Evolutionary conservation across 2,329 filamentous ascomycete species (phyloP), one percentile per base, ranked within the genome.

Genomic region (Fusarium sp.): DNA sequence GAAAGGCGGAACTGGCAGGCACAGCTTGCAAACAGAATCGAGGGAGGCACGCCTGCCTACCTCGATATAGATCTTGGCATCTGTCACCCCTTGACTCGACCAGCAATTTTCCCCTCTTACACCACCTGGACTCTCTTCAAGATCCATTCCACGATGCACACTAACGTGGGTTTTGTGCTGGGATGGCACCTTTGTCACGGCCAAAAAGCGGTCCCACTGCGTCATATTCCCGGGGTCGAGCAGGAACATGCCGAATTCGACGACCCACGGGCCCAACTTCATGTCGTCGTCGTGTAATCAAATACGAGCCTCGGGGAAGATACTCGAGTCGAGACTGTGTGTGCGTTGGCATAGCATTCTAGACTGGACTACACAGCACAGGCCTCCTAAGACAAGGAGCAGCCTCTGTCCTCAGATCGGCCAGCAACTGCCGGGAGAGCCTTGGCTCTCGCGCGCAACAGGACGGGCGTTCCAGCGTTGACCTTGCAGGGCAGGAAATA

Each of bases 161-260:
- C 56, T 58, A 27, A 38, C 56, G 33, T 37, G 35, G 56, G 20
- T 58, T 27, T 27, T 38, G 22, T 58, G 33, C 56, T 38, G 22
- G 56, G 56, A 58, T 58, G 33, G 33, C 22, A 58, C 33, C 25
- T 32, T n/a, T 50, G 43, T 37, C 20, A 47, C 40, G 25, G 58
- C 40, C 58, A 14, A 40, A 43, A 61, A 61, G 58, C 59, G 59
- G 57, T 37, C 59, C 43, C 59, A 52, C 59, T 62, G 59, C 59
- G 59, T 62, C 59, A 62, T 62, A 50, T 62, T 14, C 32, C n/a
- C n/a, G 57, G 40, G 58, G 30, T 62, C 11, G 14, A 62, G 43
- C 59, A 50, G 60, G 30, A 37, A 50, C 20, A 45, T 62, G 43
- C 60, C 32, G 47, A 63, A 15, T 52, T 30, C 54, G 14, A 38